Conservation (phyloP, 495 filamentous ascomycete genomes). For the Penicillium egyptiacum region DNA sequence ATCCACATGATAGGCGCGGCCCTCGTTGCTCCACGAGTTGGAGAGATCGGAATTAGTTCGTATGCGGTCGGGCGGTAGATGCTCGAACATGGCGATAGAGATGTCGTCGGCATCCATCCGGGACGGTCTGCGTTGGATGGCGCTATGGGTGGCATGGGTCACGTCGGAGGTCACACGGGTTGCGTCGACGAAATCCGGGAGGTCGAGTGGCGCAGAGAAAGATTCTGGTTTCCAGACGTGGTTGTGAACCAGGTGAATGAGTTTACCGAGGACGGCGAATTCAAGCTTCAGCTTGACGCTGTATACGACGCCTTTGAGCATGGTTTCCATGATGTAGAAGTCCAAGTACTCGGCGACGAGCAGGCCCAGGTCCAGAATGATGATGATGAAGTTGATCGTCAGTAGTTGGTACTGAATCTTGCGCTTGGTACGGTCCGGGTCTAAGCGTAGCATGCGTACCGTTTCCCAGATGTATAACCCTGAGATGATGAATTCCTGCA, state of each 20-base stretch:
- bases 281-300: conserved; percentile 67
- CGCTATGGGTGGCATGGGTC: conserved; percentile 37
- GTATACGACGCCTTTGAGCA: conserved; percentile 61
- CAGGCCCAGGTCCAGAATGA: conserved; percentile 55
- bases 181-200: conserved; percentile 49
- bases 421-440: conserved; percentile 45
- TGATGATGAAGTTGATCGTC: conserved; percentile 57
- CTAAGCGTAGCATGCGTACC: conserved; percentile 46
- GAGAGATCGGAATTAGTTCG: conserved; percentile 32
- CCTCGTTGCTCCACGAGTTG: conserved; percentile 38
- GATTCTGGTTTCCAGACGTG: conserved; percentile 45
- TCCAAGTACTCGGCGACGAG: conserved; percentile 57
- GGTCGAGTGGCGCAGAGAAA: conserved; percentile 26
- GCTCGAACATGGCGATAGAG: conserved; percentile 49
- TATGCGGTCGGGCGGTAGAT: conserved; percentile 21
- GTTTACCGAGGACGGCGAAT: conserved; percentile 58
- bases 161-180: conserved; percentile 45
- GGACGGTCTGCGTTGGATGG: conserved; percentile 24
- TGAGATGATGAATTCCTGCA: conserved; percentile 63
- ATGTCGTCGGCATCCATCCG: conserved; percentile 44
- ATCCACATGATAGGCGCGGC: conserved; percentile 27
- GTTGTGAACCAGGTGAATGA: conserved; percentile 43
- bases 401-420: conserved; percentile 60
- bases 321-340: conserved; percentile 58
- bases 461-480: conserved; percentile 61